Conservation (phyloP, 2,329 filamentous ascomycete genomes). For the Alternaria solani region DNA sequence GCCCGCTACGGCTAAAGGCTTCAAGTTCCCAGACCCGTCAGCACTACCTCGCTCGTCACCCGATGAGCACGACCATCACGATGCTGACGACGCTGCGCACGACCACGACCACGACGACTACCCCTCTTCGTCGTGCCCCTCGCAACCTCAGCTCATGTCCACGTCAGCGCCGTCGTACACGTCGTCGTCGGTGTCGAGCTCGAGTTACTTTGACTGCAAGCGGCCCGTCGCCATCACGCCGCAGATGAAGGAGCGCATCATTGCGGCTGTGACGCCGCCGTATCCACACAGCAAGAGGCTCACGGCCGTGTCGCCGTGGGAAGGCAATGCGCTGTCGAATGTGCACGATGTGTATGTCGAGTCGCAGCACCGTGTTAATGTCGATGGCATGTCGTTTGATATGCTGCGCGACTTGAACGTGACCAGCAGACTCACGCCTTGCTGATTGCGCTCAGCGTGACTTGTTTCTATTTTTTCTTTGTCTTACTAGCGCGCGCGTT, state of each 20-base stretch:
- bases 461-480: constrained; percentile 7
- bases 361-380: constrained; percentile 42
- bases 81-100: constrained; percentile 18
- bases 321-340: constrained; percentile 37
- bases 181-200: constrained; percentile 32
- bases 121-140: constrained; percentile 33
- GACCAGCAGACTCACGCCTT: constrained; percentile 37
- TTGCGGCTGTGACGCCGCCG: constrained; percentile 44
- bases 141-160: constrained; percentile 38
- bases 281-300: constrained; percentile 28
- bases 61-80: constrained; percentile 27
- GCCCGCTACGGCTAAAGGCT: constrained; percentile 30
- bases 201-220: constrained; percentile 48
- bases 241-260: constrained; percentile 37
- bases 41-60: constrained; percentile 19
- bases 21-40: constrained; percentile 31
- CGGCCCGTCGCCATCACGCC: constrained; percentile 32
- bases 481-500: constrained; percentile 27
- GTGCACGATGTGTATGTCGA: constrained; percentile 46
- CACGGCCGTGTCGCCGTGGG: constrained; percentile 46
- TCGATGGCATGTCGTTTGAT: constrained; percentile 50
- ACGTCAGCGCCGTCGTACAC: constrained; percentile 46
- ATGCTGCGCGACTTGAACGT: constrained; percentile 41
- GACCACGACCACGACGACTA: neutral
- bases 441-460: constrained; percentile 13